A percentile compares a stretch with the other conserved stretches of the same genome.
Evolutionary conservation across 2,329 filamentous ascomycete species (phyloP).

Genomic region (Penicillium psychrosexuale): DNA sequence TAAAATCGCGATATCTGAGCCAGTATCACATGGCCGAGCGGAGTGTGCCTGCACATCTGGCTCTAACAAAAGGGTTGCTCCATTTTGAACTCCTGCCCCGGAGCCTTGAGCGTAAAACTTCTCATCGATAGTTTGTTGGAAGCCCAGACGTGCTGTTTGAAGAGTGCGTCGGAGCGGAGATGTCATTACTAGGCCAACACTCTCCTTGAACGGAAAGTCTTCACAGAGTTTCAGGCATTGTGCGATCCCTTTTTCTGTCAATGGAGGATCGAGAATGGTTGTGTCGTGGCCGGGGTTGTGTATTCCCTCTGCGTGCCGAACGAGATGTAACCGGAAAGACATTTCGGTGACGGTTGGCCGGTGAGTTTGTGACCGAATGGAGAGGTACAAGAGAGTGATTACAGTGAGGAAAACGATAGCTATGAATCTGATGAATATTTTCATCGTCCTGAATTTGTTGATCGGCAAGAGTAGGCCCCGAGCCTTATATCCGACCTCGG

Average conservation of each 20-base stretch:
- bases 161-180: conserved; percentile 3
- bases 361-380: background rate
- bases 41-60: conserved; percentile 16
- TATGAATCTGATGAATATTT: background rate
- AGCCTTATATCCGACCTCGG: background rate
- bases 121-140: conserved; percentile 1
- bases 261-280: background rate
- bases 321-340: conserved; percentile 1
- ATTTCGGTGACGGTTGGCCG: background rate
- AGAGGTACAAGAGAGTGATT: background rate
- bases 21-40: conserved; percentile 14
- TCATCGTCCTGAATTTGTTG: background rate
- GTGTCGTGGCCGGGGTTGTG: background rate
- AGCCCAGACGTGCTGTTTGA: conserved; percentile 3
- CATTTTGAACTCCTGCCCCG: background rate
- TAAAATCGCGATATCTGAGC: conserved; percentile 7
- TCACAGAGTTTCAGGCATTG: background rate
- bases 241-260: background rate
- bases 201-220: background rate
- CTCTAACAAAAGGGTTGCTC: conserved; percentile 3
- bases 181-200: background rate
- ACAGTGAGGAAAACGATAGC: background rate
- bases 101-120: background rate
- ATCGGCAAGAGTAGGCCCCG: background rate
- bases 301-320: background rate